These are phyloP conservation scores for Candida morakotiae DNA, from an alignment of 805 yeast species.

Conservation along the genomic window DNA sequence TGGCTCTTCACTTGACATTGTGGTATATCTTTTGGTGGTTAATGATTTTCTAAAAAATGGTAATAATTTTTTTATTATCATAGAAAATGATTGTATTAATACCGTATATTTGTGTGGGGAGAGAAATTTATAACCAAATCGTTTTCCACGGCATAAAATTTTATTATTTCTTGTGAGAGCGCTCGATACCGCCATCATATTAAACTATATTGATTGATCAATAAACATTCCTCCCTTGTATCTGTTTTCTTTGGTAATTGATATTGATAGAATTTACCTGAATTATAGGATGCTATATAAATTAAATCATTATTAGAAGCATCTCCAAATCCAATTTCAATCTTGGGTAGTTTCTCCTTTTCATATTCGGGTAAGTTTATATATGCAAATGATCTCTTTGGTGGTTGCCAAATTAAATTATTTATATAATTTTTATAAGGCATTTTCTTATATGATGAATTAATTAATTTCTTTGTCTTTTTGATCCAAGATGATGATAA, in stretches of 20 bases:
- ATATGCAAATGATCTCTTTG: conserved; percentile 39
- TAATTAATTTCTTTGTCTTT: conserved; percentile 24
- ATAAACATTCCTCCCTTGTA: conserved; percentile 27
- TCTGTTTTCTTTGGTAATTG: conserved; percentile 21
- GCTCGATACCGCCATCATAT: no score
- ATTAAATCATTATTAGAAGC: no score
- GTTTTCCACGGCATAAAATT: conserved; percentile 4
- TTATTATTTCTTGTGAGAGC: no score
- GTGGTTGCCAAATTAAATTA: conserved; percentile 40
- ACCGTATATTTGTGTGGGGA: no score
- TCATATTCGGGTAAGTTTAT: conserved; percentile 31
- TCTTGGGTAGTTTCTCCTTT: conserved; percentile 11
- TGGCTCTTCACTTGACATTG: conserved; percentile 4
- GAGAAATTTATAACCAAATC: no score
- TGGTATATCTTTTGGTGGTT: neutral
- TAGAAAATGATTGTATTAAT: no score
- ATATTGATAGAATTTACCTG: conserved; percentile 37
- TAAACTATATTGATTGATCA: conserved; percentile 21
- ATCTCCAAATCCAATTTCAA: conserved; percentile 37
- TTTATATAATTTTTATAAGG: conserved; percentile 40
- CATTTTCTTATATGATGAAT: conserved; percentile 32
- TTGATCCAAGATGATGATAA: conserved; percentile 16
- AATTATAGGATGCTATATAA: conserved; percentile 34
- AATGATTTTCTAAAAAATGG: no score
- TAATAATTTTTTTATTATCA: neutral